Evolutionary conservation across 495 filamentous ascomycete species (phyloP).

Genomic region (Amorphotheca resinae): DNA sequence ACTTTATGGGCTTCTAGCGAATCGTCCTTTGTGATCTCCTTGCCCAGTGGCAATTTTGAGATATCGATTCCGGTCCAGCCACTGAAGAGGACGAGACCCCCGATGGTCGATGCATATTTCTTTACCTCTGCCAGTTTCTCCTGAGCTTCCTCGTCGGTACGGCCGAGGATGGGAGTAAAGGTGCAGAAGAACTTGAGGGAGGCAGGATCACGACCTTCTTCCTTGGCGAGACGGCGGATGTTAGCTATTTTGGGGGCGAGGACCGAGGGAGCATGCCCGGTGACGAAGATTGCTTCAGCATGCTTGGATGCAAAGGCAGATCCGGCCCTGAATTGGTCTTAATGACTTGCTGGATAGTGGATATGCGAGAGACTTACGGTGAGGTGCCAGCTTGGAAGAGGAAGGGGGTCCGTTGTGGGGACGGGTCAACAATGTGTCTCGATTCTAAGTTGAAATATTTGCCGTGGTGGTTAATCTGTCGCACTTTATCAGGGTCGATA

Average conservation of each 20-base stretch:
- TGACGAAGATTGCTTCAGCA: constrained; percentile 53
- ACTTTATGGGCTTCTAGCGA: not conserved
- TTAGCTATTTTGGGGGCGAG: constrained; percentile 38
- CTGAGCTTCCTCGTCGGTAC: constrained; percentile 42
- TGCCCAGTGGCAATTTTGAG: constrained; percentile 39
- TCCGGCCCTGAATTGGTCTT: too few species aligned
- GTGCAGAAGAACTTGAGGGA: constrained; percentile 48
- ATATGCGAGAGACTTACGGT: too few species aligned
- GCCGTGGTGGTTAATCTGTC: constrained; percentile 45
- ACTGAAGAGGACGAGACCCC: constrained; percentile 43
- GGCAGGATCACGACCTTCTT: constrained; percentile 39
- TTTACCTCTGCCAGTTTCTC: constrained; percentile 38
- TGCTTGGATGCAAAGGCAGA: constrained; percentile 45
- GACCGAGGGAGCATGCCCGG: constrained; percentile 37
- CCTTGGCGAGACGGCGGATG: constrained; percentile 38
- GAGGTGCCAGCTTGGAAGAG: constrained; percentile 55
- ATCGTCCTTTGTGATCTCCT: constrained; percentile 22
- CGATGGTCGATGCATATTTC: constrained; percentile 38
- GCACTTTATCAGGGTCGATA: constrained; percentile 40
- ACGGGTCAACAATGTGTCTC: constrained; percentile 45
- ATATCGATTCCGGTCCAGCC: constrained; percentile 55
- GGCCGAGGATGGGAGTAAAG: constrained; percentile 43
- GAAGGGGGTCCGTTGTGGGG: constrained; percentile 49
- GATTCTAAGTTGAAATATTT: constrained; percentile 42
- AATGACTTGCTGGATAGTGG: too few species aligned